These are phyloP conservation scores for Termitomyces sp. DNA, from an alignment of 768 basidiomycete species.

Conservation along the genomic window DNA sequence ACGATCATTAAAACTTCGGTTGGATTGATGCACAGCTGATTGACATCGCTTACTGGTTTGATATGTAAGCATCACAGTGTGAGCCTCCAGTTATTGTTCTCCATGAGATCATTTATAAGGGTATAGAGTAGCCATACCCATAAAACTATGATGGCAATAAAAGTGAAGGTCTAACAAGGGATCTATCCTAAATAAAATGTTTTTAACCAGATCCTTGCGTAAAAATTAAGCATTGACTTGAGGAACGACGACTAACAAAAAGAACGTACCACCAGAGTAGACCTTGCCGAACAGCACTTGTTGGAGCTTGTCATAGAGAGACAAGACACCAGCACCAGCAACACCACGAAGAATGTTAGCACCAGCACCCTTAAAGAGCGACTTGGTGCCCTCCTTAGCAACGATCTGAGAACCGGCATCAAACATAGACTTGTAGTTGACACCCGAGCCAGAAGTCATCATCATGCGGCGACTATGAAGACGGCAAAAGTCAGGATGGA, in stretches of 20 bases:
- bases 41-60: too few relatives aligned
- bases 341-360: constrained; percentile 97
- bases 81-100: constrained; percentile 21
- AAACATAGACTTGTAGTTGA: constrained; percentile 99
- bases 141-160: constrained; percentile 22
- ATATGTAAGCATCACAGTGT: too few relatives aligned
- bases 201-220: constrained; percentile 42
- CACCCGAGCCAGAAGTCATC: constrained; percentile 97
- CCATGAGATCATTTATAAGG: constrained; percentile 28
- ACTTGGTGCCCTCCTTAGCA: constrained; percentile 91
- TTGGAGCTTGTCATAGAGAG: constrained; percentile 98
- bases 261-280: constrained; percentile 82
- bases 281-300: constrained; percentile 97
- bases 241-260: neutral
- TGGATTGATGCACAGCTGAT: too few relatives aligned
- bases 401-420: constrained; percentile 91
- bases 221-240: neutral
- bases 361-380: constrained; percentile 99
- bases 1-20: too few relatives aligned
- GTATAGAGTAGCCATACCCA: constrained; percentile 39
- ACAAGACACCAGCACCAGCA: constrained; percentile 99
- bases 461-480: constrained; percentile 96
- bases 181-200: constrained; percentile 17
- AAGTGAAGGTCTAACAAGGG: constrained; percentile 32
- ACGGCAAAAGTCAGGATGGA: constrained; percentile 13